Evolutionary conservation across 257 asterid species (phyloP).

Genomic region (Linderniella brevidens): DNA sequence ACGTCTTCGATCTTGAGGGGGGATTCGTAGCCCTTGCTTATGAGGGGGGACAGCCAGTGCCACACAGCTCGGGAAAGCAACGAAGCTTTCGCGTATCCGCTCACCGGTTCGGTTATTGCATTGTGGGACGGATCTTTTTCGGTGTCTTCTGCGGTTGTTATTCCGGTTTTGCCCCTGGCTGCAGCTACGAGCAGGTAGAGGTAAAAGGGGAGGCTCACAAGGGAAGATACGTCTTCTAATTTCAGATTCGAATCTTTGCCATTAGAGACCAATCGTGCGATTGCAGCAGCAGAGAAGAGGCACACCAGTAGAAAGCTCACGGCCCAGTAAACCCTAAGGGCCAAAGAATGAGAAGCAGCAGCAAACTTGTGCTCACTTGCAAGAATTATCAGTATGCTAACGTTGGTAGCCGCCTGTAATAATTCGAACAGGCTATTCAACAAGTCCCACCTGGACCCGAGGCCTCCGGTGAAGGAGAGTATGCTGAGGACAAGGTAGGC

Average conservation of each 20-base stretch:
- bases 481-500: slow-evolving; percentile 15
- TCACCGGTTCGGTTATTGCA: slow-evolving; percentile 19
- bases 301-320: slow-evolving; percentile 6
- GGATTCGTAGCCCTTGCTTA: slow-evolving; percentile 32
- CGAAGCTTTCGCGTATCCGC: slow-evolving; percentile 37
- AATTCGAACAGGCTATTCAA: slow-evolving; percentile 21
- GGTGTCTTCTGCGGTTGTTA: slow-evolving; percentile 7
- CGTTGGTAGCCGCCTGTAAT: slow-evolving; percentile 23
- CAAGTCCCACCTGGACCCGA: slow-evolving; percentile 19
- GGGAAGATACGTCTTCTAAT: slow-evolving; percentile 25
- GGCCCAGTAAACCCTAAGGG: slow-evolving; percentile 18
- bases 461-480: slow-evolving; percentile 19
- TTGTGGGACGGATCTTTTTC: too few species aligned
- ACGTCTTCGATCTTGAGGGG: slow-evolving; percentile 36
- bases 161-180: slow-evolving; percentile 16
- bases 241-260: slow-evolving; percentile 13
- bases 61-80: slow-evolving; percentile 30
- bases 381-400: slow-evolving; percentile 19
- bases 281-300: slow-evolving; percentile 12
- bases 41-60: slow-evolving; percentile 50
- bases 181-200: slow-evolving; percentile 22
- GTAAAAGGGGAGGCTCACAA: slow-evolving; percentile 25
- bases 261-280: slow-evolving; percentile 17
- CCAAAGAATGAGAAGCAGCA: slow-evolving; percentile 19
- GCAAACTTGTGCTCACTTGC: slow-evolving; percentile 21